These are phyloP conservation scores for Phragmites australis DNA, from an alignment of 176 grass and related monocot genomes.

Conservation along the genomic window DNA sequence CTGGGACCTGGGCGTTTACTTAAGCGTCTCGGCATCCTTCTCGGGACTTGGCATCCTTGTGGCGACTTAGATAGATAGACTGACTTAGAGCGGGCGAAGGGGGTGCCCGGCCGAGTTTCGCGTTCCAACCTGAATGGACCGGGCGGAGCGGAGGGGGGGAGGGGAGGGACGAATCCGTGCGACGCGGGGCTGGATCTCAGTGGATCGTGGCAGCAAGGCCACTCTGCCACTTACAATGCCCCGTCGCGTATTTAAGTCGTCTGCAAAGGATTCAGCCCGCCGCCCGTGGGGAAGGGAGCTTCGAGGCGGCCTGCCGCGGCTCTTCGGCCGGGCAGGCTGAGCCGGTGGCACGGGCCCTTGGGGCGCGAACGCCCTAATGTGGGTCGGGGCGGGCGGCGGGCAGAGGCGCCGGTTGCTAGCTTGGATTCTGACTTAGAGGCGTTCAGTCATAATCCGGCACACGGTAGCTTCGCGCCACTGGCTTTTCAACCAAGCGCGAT, in stretches of 20 bases:
- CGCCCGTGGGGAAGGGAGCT: conserved; percentile 21
- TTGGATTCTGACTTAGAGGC: conserved; percentile 70
- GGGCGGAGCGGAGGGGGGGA: background rate
- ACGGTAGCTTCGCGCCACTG: conserved; percentile 58
- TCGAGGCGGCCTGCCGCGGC: conserved; percentile 28
- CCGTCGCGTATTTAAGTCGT: conserved; percentile 45
- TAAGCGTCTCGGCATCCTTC: too few relatives aligned
- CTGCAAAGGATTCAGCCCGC: conserved; percentile 46
- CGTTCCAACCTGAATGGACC: too few relatives aligned
- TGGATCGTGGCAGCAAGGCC: conserved; percentile 38
- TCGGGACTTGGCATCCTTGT: too few relatives aligned
- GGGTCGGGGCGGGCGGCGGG: conserved; percentile 24
- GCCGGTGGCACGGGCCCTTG: conserved; percentile 31
- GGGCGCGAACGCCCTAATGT: conserved; percentile 33
- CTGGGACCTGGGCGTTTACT: too few relatives aligned
- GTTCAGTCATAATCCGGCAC: conserved; percentile 56
- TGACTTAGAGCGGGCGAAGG: too few relatives aligned
- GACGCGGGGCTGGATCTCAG: conserved; percentile 46
- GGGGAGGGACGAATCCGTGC: conserved; percentile 43
- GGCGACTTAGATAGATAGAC: too few relatives aligned
- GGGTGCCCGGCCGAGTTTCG: too few relatives aligned
- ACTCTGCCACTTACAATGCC: conserved; percentile 49
- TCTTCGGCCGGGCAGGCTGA: background rate
- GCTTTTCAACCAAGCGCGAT: conserved; percentile 33
- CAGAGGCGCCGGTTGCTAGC: conserved; percentile 44